Percentiles rank a stretch among this genome's conserved stretches.
Conservation (phyloP, 352 stramenopile genomes). For the Chrysophaeum taylorii region DNA sequence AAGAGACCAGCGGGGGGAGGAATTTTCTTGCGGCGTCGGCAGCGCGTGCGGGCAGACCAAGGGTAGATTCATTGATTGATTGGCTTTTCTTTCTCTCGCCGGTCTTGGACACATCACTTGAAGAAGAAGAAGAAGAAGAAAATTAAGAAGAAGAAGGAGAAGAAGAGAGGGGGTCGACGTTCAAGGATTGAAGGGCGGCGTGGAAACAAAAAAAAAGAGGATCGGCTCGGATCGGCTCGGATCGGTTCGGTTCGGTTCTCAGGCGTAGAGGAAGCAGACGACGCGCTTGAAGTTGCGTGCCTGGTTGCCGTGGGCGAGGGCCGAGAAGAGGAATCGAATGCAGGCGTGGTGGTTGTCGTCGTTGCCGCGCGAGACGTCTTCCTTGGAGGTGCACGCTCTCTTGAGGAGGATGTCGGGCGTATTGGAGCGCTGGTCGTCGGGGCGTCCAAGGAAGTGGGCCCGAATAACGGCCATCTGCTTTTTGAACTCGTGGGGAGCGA, state of each 20-base stretch:
- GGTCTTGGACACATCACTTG: too few species aligned
- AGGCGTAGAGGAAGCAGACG: slow-evolving; percentile 12
- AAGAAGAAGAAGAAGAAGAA: too few species aligned
- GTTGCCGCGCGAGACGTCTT: neutral
- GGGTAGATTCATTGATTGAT: too few species aligned
- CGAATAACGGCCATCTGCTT: slow-evolving; percentile 10
- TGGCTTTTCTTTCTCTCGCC: too few species aligned
- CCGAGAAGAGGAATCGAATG: slow-evolving; percentile 12
- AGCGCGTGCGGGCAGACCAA: too few species aligned
- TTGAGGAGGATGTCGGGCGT: neutral
- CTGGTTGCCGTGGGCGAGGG: slow-evolving; percentile 12
- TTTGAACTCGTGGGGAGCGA: slow-evolving; percentile 8
- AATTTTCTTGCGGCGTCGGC: too few species aligned
- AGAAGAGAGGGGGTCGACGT: neutral
- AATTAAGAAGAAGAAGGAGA: neutral
- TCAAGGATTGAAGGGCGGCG: too few species aligned
- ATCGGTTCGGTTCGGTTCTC: too few species aligned
- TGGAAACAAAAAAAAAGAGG: too few species aligned
- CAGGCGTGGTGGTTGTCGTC: neutral
- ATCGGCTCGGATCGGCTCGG: too few species aligned
- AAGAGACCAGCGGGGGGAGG: too few species aligned
- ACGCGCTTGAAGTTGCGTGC: slow-evolving; percentile 12
- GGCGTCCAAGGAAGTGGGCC: neutral
- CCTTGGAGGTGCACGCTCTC: neutral
- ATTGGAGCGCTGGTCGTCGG: neutral